Evolutionary conservation across 345 rosid genomes (phyloP), one percentile per base, ranked within the genome.

Genomic region (Carallia brachiata): DNA sequence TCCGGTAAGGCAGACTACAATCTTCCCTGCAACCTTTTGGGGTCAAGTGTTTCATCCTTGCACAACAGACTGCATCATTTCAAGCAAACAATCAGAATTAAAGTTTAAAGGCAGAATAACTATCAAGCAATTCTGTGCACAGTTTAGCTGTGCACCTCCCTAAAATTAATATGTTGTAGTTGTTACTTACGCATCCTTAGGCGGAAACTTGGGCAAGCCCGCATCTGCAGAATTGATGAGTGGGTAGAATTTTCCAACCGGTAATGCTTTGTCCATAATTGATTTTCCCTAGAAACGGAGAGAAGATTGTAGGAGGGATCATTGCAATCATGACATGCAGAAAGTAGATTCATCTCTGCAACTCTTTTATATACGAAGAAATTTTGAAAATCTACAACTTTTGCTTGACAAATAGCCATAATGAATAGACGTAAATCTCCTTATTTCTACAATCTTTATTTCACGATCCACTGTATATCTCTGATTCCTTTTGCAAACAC

Each of bases 21-120:
- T 85, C 77, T 86, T 91, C 36, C 93, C 93, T 6, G 68, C 71
- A 13, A 71, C 91, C 72, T 81, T 88, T 55, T 19, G 0, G 84
- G 84, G 68, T 91, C 92, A 17, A 91, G 80, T 32, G 84, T 75
- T 34, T 69, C 63, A n/a, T n/a, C n/a, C n/a, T n/a, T n/a, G n/a
- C n/a, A n/a, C n/a, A n/a, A n/a, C n/a, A n/a, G n/a, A 19, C 59
- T 66, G 65, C 40, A 37, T 36, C 32, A 4, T 36, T 58, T 28
- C 27, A 55, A 7, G 31, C 54, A 23, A 55, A 12, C 13, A 8
- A 54, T 55, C 6, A 7, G 31, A 55, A n/a, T 23, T 19, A n/a
- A 19, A n/a, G 12, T n/a, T 19, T 55, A 7, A 23, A 55, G 6
- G 59, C 5, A 19, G 30, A 6, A 28, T n/a, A 23, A 55, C 15